Evolutionary conservation across 2,329 filamentous ascomycete genomes (phyloP).

Genomic region (Bipolaris zeicola): DNA sequence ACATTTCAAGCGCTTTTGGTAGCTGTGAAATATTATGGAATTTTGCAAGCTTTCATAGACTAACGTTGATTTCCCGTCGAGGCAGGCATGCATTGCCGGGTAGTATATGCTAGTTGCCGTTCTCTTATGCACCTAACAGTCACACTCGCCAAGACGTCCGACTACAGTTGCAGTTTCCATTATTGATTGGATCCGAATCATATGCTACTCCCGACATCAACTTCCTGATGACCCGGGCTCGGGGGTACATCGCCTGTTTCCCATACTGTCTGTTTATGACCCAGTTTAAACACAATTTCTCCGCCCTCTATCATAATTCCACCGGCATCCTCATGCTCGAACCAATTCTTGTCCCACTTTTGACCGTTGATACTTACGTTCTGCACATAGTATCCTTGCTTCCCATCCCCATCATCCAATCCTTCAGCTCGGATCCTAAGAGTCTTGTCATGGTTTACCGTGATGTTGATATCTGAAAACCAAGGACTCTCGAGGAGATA

Average conservation of each 20-base stretch:
- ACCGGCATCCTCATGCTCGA: constrained; percentile 57
- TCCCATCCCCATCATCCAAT: constrained; percentile 49
- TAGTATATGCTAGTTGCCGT: too few relatives aligned
- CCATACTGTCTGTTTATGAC: constrained; percentile 35
- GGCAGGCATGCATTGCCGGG: too few relatives aligned
- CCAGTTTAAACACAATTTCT: constrained; percentile 42
- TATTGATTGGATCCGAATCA: background rate
- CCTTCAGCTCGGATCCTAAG: constrained; percentile 55
- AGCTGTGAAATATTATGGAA: background rate
- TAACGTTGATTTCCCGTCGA: too few relatives aligned
- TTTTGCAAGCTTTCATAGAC: too few relatives aligned
- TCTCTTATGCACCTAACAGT: too few relatives aligned
- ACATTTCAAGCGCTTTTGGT: too few relatives aligned
- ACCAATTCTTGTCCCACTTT: constrained; percentile 60
- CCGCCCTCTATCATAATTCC: constrained; percentile 44
- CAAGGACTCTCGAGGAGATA: constrained; percentile 56
- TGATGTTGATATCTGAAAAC: constrained; percentile 50
- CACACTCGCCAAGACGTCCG: too few relatives aligned
- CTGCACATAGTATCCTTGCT: constrained; percentile 59
- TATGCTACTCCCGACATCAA: constrained; percentile 24
- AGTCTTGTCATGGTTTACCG: constrained; percentile 43
- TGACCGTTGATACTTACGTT: constrained; percentile 60
- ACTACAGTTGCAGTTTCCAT: too few relatives aligned
- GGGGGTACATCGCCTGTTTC: constrained; percentile 43
- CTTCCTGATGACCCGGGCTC: constrained; percentile 39